Percentiles rank a stretch among this genome's conserved stretches.
phyloP scores from a whole-genome alignment of 2,329 filamentous ascomycete species.

The Pseudonectria buxi region DNA sequence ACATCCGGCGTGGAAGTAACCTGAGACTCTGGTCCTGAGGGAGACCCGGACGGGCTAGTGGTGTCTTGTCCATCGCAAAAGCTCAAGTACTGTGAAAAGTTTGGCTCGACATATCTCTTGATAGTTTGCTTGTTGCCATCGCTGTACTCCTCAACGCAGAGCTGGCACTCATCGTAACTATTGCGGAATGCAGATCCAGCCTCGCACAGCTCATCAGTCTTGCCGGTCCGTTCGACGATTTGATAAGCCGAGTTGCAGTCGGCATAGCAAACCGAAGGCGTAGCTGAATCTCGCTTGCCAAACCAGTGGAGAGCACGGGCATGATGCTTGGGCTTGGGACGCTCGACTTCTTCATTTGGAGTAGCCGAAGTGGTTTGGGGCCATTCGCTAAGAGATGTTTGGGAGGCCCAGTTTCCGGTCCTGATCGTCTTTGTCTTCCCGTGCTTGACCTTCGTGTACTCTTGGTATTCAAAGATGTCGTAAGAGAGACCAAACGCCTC shows the following conservation, averaged over 20 bases:
- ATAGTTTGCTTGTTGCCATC: constrained; percentile 20
- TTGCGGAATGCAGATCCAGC: constrained; percentile 34
- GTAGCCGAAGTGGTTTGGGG: constrained; percentile 13
- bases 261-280: constrained; percentile 44
- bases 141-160: constrained; percentile 32
- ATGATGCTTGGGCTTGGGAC: constrained; percentile 8
- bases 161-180: constrained; percentile 31
- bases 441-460: constrained; percentile 29
- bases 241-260: constrained; percentile 44
- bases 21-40: constrained; percentile 15
- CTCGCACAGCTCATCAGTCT: constrained; percentile 39
- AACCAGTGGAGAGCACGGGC: constrained; percentile 20
- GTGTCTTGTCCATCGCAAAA: constrained; percentile 35
- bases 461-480: constrained; percentile 49
- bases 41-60: constrained; percentile 8
- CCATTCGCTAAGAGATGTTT: constrained; percentile 37
- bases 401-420: constrained; percentile 51
- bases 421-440: constrained; percentile 37
- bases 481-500: constrained; percentile 55
- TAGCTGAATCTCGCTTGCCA: constrained; percentile 32
- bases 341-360: constrained; percentile 4
- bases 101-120: constrained; percentile 28
- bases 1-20: constrained; percentile 16
- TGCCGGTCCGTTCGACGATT: constrained; percentile 42
- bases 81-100: constrained; percentile 38